Evolutionary conservation across 2,329 filamentous ascomycete species (phyloP).

Genomic region (Botrytis sinoallii): DNA sequence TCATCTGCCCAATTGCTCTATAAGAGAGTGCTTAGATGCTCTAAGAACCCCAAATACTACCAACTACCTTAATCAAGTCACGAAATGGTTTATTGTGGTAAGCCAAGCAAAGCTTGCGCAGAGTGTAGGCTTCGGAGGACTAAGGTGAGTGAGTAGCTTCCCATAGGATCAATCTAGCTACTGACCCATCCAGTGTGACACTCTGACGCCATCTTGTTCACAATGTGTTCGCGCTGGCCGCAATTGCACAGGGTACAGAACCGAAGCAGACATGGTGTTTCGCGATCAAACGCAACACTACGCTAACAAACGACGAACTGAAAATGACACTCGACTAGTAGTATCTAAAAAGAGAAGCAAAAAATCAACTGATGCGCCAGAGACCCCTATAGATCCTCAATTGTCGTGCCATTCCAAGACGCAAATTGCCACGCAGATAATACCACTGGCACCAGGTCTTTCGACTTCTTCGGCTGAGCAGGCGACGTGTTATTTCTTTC

Average conservation of each 20-base stretch:
- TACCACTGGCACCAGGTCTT: neutral
- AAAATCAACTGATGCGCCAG: neutral
- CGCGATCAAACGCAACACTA: slow-evolving; percentile 48
- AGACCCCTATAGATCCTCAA: neutral
- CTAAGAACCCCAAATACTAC: neutral
- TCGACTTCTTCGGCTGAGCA: slow-evolving; percentile 27
- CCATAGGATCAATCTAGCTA: neutral
- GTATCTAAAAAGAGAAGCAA: neutral
- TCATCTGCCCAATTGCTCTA: neutral
- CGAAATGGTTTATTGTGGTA: slow-evolving; percentile 33
- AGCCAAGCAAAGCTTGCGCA: slow-evolving; percentile 44
- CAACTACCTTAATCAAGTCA: neutral
- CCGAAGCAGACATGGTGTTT: slow-evolving; percentile 56
- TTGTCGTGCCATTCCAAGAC: neutral
- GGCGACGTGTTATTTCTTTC: slow-evolving; percentile 32
- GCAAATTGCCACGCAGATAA: neutral
- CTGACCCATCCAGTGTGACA: slow-evolving; percentile 49
- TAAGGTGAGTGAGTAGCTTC: slow-evolving; percentile 30
- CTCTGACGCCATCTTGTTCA: slow-evolving; percentile 49
- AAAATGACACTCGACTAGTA: slow-evolving; percentile 9
- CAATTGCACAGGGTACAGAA: slow-evolving; percentile 53
- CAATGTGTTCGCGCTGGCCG: slow-evolving; percentile 53
- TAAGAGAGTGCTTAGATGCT: neutral
- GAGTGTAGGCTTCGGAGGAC: slow-evolving; percentile 45
- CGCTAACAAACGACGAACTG: slow-evolving; percentile 18